Conservation (phyloP, 257 asterid species). For the Ilex aquifolium region DNA sequence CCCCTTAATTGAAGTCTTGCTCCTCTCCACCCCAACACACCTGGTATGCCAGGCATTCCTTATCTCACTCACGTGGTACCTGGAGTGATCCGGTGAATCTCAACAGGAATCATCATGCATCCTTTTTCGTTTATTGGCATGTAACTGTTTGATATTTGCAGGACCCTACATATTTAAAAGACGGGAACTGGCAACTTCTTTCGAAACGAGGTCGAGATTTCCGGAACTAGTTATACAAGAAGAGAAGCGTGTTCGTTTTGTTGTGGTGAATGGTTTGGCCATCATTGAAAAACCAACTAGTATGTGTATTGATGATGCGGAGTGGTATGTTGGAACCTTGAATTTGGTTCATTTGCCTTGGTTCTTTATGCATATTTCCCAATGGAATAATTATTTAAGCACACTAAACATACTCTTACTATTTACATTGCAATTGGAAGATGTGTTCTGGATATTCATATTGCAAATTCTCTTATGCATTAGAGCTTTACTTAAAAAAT, state of each 20-base stretch:
- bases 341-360: neutral
- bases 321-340: constrained; percentile 56
- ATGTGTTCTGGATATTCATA: neutral
- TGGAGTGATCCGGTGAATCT: too few species aligned
- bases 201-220: constrained; percentile 90
- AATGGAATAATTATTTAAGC: constrained; percentile 4
- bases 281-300: constrained; percentile 79
- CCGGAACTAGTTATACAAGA: constrained; percentile 96
- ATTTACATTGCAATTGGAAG: neutral
- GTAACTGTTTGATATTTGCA: constrained; percentile 6
- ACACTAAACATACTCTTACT: neutral
- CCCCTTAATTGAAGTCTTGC: too few species aligned
- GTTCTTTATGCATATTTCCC: neutral
- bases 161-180: constrained; percentile 75
- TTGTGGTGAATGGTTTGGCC: constrained; percentile 89
- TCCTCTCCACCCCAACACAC: too few species aligned
- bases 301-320: constrained; percentile 65
- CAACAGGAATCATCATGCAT: too few species aligned
- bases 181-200: constrained; percentile 92
- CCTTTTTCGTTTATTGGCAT: too few species aligned
- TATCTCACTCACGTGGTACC: too few species aligned
- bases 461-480: neutral
- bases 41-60: too few species aligned
- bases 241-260: constrained; percentile 97
- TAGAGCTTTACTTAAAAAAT: neutral